Conservation (phyloP, 345 rosid genomes). For the Populus tremula region DNA sequence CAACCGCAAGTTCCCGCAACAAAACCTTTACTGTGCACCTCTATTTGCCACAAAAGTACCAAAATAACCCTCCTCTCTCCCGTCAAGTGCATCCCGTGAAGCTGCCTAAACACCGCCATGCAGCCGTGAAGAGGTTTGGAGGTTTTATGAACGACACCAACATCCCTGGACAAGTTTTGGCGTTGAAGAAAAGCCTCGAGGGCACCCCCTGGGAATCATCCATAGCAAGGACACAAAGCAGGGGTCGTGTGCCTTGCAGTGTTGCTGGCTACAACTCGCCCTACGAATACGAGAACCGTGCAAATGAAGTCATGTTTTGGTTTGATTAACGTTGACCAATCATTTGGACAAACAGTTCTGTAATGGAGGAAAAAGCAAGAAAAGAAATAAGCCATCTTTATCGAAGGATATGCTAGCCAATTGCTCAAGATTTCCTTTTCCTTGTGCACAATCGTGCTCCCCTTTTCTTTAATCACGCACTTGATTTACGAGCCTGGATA, state of each 20-base stretch:
- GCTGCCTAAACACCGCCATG: neutral
- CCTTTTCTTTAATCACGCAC: slow-evolving; percentile 1
- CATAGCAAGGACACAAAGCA: neutral
- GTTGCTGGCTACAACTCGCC: slow-evolving; percentile 24
- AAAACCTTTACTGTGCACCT: neutral
- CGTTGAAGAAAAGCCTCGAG: slow-evolving; percentile 19
- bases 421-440: neutral
- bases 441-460: neutral
- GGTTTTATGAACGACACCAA: slow-evolving; percentile 14
- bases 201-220: neutral
- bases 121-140: neutral
- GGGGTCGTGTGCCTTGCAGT: neutral
- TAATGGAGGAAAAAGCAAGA: neutral
- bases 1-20: neutral
- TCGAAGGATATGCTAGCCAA: neutral
- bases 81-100: neutral
- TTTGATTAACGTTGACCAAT: neutral
- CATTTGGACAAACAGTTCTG: neutral
- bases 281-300: slow-evolving; percentile 17
- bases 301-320: slow-evolving; percentile 27
- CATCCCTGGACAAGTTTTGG: slow-evolving; percentile 3
- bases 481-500: neutral
- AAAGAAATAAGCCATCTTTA: slow-evolving; percentile 13
- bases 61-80: neutral
- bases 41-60: neutral